Base-by-base conservation (phyloP, 768 basidiomycete species). In the Boletus huronensis region DNA sequence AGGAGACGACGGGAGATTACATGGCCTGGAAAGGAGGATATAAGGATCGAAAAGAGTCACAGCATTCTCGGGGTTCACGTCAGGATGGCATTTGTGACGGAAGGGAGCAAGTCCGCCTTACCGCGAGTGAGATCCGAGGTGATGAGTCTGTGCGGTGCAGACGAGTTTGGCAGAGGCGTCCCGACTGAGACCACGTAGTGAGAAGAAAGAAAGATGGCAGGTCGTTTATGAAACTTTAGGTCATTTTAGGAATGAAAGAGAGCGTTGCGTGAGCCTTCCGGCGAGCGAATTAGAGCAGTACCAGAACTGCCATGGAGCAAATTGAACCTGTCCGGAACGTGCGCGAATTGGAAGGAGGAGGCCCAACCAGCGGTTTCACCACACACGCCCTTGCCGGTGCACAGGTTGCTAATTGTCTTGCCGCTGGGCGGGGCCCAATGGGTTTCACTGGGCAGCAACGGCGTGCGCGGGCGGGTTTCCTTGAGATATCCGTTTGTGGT, bases 151-250 rank as follows among this genome's bases (percentile, higher is more conserved):
- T 57, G 65, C 70, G 26, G 70, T 64, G 64, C 59, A 60, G 46
- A 66, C 68, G n/a, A 62, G 65, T 71, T 64, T 68, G 68, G 68
- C 50, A 71, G 68, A 71, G 49, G 9, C 53, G 69, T 60, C 64
- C 68, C 68, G 70, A 66, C 58, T 62, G 42, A 53, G 52, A 50
- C 52, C 43, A 43, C 40, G 46, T 52, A 64, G 67, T 62, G 66
- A 67, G 60, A 69, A 61, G 57, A 58, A 52, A 50, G 49, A 35
- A 36, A 44, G 23, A 44, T 58, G 43, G 36, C 38, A 59, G 39
- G 45, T 25, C 25, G 45, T 58, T 67, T 60, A 72, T 70, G 69
- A 70, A 70, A 70, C 70, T 68, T 63, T 69, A 64, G 59, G 52
- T 61, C 61, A 49, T 55, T 64, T 71, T 63, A 60, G 68, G 67